Evolutionary conservation across 306 rosid genomes (phyloP), one percentile per base, ranked within the genome.

Genomic region (Chamaecrista fasciculata): DNA sequence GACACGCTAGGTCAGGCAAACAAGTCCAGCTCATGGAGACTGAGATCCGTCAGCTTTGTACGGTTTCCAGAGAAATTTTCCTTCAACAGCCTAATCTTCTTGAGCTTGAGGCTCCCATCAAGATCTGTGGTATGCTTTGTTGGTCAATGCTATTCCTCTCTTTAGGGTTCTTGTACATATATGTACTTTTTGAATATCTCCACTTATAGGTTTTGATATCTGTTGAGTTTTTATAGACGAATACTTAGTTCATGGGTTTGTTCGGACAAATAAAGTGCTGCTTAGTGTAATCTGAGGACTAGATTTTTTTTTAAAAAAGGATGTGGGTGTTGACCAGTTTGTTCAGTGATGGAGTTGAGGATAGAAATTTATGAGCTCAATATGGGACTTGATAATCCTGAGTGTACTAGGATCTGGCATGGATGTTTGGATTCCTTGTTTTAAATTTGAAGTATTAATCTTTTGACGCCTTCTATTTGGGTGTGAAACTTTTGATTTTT

Each of bases 21-120:
- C 80, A 79, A 61, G 83, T 79, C 42, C 80, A 79, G 62, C 83
- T 79, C 61, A 70, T 69, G 20, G 80, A 75, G 66, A 16, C 66
- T 31, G 80, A 79, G 37, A 79, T 79, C 66, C 76, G 34, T 12
- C 77, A 79, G 10, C 83, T 79, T 57, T 79, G 83, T 40, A 0
- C 66, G 49, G 83, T 70, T 0, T 75, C 83, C 19, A 75, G 66
- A 40, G 70, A 79, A 29, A 42, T 79, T 52, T 79, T 79, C 52
- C 43, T 74, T 70, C 66, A 43, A 34, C 83, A 79, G n/a, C 83
- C 83, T 29, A 79, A 70, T 65, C 47, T 79, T 0, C 53, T 79
- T 64, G 80, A 79, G 52, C 80, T 79, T 2, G 80, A 79, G 74
- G 74, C 80, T 28, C 83, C 83, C 26, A 70, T 79, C 66, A 79